Conservation (phyloP, 345 rosid species). For the Lenwebbia sp. region DNA sequence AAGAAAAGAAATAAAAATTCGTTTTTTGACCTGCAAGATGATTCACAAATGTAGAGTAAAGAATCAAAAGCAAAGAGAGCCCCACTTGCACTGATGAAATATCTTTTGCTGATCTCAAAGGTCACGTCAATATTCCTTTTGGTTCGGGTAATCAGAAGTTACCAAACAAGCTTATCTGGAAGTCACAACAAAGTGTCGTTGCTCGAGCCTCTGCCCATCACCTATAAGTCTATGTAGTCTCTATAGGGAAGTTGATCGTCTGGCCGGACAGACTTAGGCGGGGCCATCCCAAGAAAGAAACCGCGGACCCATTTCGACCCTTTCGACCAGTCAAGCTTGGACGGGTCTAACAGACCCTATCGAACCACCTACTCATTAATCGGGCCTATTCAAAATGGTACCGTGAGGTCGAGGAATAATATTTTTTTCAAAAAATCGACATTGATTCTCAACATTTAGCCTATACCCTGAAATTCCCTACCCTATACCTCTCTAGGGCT, state of each 20-base stretch:
- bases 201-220: background rate
- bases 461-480: background rate
- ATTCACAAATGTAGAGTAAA: background rate
- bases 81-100: background rate
- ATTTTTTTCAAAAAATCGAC: background rate
- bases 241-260: background rate
- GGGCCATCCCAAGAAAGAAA: background rate
- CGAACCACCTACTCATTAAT: accelerated
- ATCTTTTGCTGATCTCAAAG: background rate
- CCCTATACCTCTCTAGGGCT: background rate
- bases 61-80: background rate
- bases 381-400: background rate
- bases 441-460: background rate
- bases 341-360: background rate
- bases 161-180: background rate
- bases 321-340: accelerated
- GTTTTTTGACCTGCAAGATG: background rate
- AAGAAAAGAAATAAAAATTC: background rate
- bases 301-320: accelerated
- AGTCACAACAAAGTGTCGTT: background rate
- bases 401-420: background rate
- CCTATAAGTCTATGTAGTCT: background rate
- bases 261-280: accelerated
- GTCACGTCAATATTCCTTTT: background rate
- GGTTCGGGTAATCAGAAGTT: background rate